Conservation (phyloP, 306 rosid species). For the Gillenia trifoliata region DNA sequence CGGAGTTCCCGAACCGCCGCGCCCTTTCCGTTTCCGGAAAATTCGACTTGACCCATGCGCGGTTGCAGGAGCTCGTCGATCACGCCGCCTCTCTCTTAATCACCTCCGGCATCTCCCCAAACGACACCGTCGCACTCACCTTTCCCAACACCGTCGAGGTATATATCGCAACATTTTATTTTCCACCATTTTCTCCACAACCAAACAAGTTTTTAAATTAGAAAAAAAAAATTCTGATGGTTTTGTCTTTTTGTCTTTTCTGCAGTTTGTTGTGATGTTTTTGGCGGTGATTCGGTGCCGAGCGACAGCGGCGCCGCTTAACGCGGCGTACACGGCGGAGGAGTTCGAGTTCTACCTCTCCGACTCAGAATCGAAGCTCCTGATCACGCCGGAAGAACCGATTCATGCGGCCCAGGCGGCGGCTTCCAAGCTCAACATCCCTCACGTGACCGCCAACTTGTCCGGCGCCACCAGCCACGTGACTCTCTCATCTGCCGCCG, state of each 20-base stretch:
- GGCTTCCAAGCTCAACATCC: slow-evolving; percentile 56
- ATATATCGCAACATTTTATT: neutral
- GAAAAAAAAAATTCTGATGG: too few relatives aligned
- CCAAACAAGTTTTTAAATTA: neutral
- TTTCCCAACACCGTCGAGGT: slow-evolving; percentile 84
- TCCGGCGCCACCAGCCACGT: slow-evolving; percentile 19
- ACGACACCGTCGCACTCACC: slow-evolving; percentile 79
- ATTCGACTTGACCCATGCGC: slow-evolving; percentile 53
- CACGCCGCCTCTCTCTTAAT: slow-evolving; percentile 52
- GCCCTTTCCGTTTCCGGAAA: slow-evolving; percentile 65
- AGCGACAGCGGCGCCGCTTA: slow-evolving; percentile 86
- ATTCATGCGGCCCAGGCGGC: slow-evolving; percentile 45
- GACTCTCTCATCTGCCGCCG: slow-evolving; percentile 21
- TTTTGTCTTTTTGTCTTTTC: neutral
- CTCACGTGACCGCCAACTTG: slow-evolving; percentile 41
- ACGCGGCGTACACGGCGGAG: slow-evolving; percentile 74
- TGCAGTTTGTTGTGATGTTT: slow-evolving; percentile 63
- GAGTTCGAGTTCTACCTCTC: slow-evolving; percentile 80
- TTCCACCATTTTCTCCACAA: neutral
- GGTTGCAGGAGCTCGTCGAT: slow-evolving; percentile 47
- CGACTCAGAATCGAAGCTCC: slow-evolving; percentile 76
- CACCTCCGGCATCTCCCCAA: slow-evolving; percentile 50
- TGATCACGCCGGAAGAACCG: slow-evolving; percentile 54
- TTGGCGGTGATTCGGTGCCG: slow-evolving; percentile 74
- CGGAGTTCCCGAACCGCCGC: slow-evolving; percentile 43